Percentiles rank a stretch among this genome's conserved stretches.
Conservation (phyloP, 306 rosid species). For the Dryas drummondii region DNA sequence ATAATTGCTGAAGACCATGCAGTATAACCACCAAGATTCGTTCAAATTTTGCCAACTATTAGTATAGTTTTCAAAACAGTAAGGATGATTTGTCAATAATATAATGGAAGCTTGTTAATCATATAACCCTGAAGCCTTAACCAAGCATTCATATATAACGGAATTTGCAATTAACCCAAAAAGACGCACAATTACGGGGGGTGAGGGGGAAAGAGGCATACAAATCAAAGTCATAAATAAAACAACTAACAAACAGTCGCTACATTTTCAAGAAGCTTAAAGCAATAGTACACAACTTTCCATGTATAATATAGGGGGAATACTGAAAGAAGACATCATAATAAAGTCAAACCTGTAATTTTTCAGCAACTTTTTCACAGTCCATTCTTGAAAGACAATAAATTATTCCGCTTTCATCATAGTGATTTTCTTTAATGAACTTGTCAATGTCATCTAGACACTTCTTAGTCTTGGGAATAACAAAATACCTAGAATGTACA, state of each 20-base stretch:
- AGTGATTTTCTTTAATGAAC: conserved; percentile 79
- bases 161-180: too few relatives aligned
- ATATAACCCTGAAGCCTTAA: too few relatives aligned
- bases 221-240: too few relatives aligned
- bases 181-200: too few relatives aligned
- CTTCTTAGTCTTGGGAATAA: conserved; percentile 85
- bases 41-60: too few relatives aligned
- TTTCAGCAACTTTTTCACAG: conserved; percentile 96
- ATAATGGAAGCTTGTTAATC: too few relatives aligned
- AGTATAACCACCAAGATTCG: too few relatives aligned
- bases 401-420: conserved; percentile 92
- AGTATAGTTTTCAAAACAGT: too few relatives aligned
- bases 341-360: conserved; percentile 68
- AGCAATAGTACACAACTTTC: neutral
- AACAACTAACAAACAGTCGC: neutral
- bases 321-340: conserved; percentile 1
- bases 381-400: conserved; percentile 98
- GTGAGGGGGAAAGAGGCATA: too few relatives aligned
- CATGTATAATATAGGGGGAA: neutral
- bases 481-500: conserved; percentile 69
- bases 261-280: neutral
- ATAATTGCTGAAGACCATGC: too few relatives aligned
- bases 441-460: conserved; percentile 88
- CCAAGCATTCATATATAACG: too few relatives aligned
- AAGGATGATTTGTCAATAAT: too few relatives aligned